Percentiles rank a stretch among this genome's conserved stretches.
These are phyloP conservation scores for Boletus barrowsii DNA, from an alignment of 768 basidiomycete genomes.

Conservation along the genomic window DNA sequence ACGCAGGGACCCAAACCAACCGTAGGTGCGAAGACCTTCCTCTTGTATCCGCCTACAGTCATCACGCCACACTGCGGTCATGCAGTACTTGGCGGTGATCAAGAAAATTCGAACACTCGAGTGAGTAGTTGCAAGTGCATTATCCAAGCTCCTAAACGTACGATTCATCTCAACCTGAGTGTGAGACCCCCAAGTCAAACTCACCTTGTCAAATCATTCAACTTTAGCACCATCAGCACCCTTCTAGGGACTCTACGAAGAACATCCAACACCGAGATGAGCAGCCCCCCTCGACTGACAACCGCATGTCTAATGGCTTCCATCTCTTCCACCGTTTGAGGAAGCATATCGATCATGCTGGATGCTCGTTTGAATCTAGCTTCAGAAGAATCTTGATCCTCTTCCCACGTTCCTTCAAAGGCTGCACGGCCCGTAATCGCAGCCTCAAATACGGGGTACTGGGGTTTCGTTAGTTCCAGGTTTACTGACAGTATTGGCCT, in stretches of 20 bases:
- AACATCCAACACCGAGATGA: constrained; percentile 84
- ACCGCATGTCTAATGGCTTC: constrained; percentile 82
- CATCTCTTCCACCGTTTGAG: constrained; percentile 74
- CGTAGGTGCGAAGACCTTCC: constrained; percentile 45
- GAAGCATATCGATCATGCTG: constrained; percentile 71
- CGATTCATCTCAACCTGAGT: background rate
- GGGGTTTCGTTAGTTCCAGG: constrained; percentile 4
- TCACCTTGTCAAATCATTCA: constrained; percentile 82
- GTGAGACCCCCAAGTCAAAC: constrained; percentile 6
- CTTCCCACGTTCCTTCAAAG: constrained; percentile 60
- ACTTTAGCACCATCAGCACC: constrained; percentile 78
- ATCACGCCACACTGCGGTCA: constrained; percentile 73
- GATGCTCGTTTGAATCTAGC: constrained; percentile 57
- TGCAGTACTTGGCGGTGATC: constrained; percentile 87
- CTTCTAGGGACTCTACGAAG: constrained; percentile 81
- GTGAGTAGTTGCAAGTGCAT: constrained; percentile 84
- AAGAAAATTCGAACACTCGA: constrained; percentile 86
- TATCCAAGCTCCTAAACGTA: constrained; percentile 66
- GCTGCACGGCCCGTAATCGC: constrained; percentile 85
- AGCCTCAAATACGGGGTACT: constrained; percentile 95
- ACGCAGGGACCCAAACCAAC: constrained; percentile 48
- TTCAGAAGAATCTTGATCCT: constrained; percentile 34
- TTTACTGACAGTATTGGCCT: background rate
- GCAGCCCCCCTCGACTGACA: constrained; percentile 74
- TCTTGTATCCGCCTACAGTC: constrained; percentile 53